Evolutionary conservation across 192 early-diverging fungal genomes (phyloP).

Genomic region (Haplosporangium gracile): DNA sequence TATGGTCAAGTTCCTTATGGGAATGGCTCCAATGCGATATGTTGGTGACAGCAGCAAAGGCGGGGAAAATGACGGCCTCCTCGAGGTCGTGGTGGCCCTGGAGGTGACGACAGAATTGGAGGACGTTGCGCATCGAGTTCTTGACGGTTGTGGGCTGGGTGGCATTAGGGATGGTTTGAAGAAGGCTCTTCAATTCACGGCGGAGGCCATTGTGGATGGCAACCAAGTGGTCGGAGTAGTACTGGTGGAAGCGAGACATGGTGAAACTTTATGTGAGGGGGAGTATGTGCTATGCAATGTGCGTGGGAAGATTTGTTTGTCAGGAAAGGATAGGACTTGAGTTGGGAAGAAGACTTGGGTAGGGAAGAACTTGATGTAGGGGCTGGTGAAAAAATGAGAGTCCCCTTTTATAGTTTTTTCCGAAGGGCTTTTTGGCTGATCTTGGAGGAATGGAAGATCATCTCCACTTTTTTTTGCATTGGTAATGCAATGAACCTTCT

Average conservation of each 20-base stretch:
- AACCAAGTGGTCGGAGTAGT: conserved; percentile 46
- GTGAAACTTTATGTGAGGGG: not conserved
- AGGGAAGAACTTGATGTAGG: not conserved
- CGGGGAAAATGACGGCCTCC: conserved; percentile 42
- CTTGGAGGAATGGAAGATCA: not conserved
- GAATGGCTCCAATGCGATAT: conserved; percentile 53
- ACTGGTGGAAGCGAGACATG: conserved; percentile 45
- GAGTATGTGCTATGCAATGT: not conserved
- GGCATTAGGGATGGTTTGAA: conserved; percentile 24
- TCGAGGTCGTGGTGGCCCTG: conserved; percentile 54
- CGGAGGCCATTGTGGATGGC: conserved; percentile 47
- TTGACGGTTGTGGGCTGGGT: conserved; percentile 33
- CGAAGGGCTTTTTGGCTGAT: not conserved
- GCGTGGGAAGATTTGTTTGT: not conserved
- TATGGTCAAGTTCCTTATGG: conserved; percentile 34
- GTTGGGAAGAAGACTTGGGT: not conserved
- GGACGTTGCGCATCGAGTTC: conserved; percentile 18
- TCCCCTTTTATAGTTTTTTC: not conserved
- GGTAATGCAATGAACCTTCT: not conserved
- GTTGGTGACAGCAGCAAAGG: conserved; percentile 42
- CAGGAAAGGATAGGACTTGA: not conserved
- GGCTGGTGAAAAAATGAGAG: not conserved
- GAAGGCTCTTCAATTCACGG: conserved; percentile 32
- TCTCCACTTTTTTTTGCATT: not conserved
- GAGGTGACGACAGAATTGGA: conserved; percentile 40